phyloP scores from a whole-genome alignment of 495 filamentous ascomycete species.

The Corynascus novoguineensis region DNA sequence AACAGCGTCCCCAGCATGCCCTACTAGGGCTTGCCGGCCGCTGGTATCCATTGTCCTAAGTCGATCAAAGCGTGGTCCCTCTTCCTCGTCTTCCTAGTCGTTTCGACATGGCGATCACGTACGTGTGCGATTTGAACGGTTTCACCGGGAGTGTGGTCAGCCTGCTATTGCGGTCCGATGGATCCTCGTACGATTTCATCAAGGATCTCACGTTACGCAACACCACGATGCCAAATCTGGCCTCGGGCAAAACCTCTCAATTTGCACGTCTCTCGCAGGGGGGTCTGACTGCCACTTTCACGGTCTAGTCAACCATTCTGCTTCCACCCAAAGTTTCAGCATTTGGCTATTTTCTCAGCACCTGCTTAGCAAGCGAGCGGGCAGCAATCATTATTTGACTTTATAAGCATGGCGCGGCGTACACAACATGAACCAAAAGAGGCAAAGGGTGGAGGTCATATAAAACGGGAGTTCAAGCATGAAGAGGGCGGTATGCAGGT shows the following conservation, averaged over 20 bases:
- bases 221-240: not conserved
- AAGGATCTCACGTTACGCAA: not conserved
- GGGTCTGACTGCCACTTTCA: too few relatives aligned
- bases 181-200: not conserved
- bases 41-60: too few relatives aligned
- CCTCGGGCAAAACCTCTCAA: not conserved
- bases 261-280: not conserved
- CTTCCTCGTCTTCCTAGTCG: not conserved
- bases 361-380: not conserved
- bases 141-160: too few relatives aligned
- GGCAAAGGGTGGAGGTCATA: too few relatives aligned
- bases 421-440: too few relatives aligned
- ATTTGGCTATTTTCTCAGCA: not conserved
- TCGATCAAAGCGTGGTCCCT: not conserved
- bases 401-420: too few relatives aligned
- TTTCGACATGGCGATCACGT: not conserved
- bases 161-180: not conserved
- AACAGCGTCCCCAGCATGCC: conserved; percentile 40
- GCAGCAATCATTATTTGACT: too few relatives aligned
- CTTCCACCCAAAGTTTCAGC: not conserved
- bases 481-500: too few relatives aligned
- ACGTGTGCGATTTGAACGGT: not conserved
- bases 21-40: conserved; percentile 20
- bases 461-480: too few relatives aligned
- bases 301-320: not conserved